phyloP scores from a whole-genome alignment of 148 eudicot genomes.

The Rhododendron ovatum region DNA sequence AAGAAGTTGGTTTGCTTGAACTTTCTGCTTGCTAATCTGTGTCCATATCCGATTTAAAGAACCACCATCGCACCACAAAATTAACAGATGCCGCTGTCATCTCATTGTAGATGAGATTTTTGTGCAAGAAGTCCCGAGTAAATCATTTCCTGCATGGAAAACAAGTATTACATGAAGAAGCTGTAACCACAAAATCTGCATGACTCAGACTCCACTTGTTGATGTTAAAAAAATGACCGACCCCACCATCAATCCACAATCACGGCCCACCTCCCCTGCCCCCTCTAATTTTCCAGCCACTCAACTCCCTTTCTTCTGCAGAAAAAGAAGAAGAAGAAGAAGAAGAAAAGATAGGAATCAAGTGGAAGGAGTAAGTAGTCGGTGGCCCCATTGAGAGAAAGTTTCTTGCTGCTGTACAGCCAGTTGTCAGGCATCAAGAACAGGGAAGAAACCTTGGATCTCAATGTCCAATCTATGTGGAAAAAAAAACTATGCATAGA shows the following conservation, averaged over 20 bases:
- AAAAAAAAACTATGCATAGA: neutral
- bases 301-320: neutral
- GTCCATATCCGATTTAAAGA: neutral
- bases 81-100: neutral
- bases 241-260: neutral
- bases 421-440: neutral
- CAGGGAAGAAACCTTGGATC: neutral
- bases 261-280: neutral
- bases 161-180: neutral
- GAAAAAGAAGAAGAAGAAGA: neutral
- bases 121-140: neutral
- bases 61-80: neutral
- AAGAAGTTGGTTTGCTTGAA: neutral
- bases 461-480: neutral
- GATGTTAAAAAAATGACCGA: neutral
- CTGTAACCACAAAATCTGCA: neutral
- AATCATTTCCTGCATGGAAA: neutral
- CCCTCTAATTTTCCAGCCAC: neutral
- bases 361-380: too few relatives aligned
- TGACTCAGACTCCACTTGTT: slow-evolving; percentile 8
- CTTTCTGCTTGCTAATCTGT: neutral
- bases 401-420: neutral
- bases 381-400: slow-evolving; percentile 7
- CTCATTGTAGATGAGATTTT: neutral
- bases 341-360: neutral